phyloP scores from a whole-genome alignment of 2,329 filamentous ascomycete genomes.

The Didymella arachidicola region DNA sequence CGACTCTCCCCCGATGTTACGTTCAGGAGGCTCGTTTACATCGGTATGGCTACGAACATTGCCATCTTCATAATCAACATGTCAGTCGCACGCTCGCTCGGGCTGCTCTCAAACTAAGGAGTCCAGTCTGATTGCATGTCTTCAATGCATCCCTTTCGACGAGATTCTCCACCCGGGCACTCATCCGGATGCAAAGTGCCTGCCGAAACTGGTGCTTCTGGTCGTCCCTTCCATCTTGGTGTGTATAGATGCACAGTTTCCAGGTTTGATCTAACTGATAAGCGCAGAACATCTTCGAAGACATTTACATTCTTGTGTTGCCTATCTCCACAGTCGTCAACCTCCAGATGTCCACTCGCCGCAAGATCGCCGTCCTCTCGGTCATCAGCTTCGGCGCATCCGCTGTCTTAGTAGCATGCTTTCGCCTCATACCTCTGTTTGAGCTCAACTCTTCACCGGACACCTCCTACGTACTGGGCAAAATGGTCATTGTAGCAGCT shows the following conservation, averaged over 20 bases:
- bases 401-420: constrained; percentile 33
- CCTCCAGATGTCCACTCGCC: constrained; percentile 31
- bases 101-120: background rate
- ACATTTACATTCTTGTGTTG: constrained; percentile 35
- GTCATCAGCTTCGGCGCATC: constrained; percentile 43
- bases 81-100: constrained; percentile 12
- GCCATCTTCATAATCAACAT: constrained; percentile 37
- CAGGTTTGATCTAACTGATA: background rate
- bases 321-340: constrained; percentile 29
- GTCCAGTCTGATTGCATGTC: constrained; percentile 33
- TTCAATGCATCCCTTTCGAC: constrained; percentile 46
- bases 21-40: constrained; percentile 36
- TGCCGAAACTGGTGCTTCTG: constrained; percentile 38
- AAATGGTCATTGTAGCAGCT: constrained; percentile 44
- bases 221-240: constrained; percentile 38
- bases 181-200: constrained; percentile 34
- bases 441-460: constrained; percentile 36
- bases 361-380: constrained; percentile 31
- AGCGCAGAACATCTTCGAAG: constrained; percentile 28
- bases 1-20: constrained; percentile 33
- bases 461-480: constrained; percentile 41
- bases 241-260: background rate
- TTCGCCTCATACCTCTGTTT: constrained; percentile 32
- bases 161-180: constrained; percentile 38
- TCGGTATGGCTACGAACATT: constrained; percentile 37